Evolutionary conservation across 2,329 filamentous ascomycete genomes (phyloP), one percentile per base, ranked within the genome.

Genomic region (Stachybotrys echinatus): DNA sequence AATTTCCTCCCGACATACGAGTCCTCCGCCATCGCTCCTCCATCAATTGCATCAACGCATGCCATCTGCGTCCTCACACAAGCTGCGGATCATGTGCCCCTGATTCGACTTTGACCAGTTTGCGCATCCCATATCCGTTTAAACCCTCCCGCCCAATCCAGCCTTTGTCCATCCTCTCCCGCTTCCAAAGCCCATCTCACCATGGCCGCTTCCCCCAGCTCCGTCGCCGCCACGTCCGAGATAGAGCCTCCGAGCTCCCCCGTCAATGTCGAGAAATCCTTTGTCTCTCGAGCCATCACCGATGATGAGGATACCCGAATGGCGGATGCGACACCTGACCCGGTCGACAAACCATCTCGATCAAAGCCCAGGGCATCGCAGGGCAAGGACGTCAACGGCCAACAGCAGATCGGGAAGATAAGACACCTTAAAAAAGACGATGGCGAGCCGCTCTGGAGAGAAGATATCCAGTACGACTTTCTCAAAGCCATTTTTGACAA

Each of bases 391-490:
- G 55, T 61, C 45, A 65, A 65, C 48, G 60, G 61, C 38, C 65
- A 69, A 48, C 65, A 64, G 50, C 65, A 71, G 48, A 71, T 81
- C 47, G 80, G 80, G 57, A 95, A 94, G 73, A 89, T 95, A 51
- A 74, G 87, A 48, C 89, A 94, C 65, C 71, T 95, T 48, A 95
- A 95, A 70, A 94, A 94, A 68, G 88, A 92, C 54, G 89, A 95
- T 62, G 89, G 89, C 61, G 88, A 92, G 58, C 89, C 89, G 45
- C 76, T 95, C 4, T 95, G 89, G 89, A 79, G 89, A 60, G 85
- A 84, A 65, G 89, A 95, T 68, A 95, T 95, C 52, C 89, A 95
- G 68, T 92, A 87, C 68, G 89, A 94, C 68, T 94, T 95, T 60
- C 77, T 95, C 57, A 83, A 83, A 58, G 80, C 84, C 46, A 84